Evolutionary conservation across 306 rosid species (phyloP).

Genomic region (Sophora flavescens): DNA sequence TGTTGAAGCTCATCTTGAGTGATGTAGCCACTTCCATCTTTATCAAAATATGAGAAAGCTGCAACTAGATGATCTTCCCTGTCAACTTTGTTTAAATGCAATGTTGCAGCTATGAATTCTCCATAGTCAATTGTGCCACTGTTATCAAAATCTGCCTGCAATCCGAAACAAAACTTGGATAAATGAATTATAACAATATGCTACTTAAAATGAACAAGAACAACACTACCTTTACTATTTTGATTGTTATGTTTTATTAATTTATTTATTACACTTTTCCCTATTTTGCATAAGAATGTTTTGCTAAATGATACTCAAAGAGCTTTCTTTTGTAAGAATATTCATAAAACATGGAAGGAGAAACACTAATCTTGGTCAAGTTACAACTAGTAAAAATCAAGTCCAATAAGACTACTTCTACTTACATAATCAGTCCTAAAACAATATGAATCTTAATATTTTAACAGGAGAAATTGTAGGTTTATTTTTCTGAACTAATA

Average conservation of each 20-base stretch:
- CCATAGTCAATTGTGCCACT: slow-evolving; percentile 79
- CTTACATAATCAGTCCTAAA: background rate
- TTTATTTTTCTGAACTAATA: slow-evolving; percentile 35
- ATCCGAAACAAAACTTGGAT: slow-evolving; percentile 7
- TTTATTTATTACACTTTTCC: background rate
- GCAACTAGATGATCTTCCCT: slow-evolving; percentile 71
- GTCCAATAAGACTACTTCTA: background rate
- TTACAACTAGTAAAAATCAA: background rate
- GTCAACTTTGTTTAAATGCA: slow-evolving; percentile 73
- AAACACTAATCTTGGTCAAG: slow-evolving; percentile 9
- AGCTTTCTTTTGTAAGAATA: background rate
- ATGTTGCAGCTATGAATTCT: slow-evolving; percentile 89
- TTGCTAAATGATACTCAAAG: background rate
- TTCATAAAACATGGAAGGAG: background rate
- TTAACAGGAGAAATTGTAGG: background rate
- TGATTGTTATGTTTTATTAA: background rate
- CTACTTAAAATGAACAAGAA: background rate
- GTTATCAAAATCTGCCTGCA: slow-evolving; percentile 81
- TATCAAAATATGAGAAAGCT: slow-evolving; percentile 86
- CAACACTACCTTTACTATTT: slow-evolving; percentile 8
- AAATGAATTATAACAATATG: slow-evolving; percentile 17
- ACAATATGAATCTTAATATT: background rate
- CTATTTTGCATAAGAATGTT: background rate
- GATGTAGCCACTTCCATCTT: slow-evolving; percentile 82
- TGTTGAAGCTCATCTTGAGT: slow-evolving; percentile 80